These are phyloP conservation scores for Capsella rubella DNA, from an alignment of 441 rosid genomes.

Conservation along the genomic window DNA sequence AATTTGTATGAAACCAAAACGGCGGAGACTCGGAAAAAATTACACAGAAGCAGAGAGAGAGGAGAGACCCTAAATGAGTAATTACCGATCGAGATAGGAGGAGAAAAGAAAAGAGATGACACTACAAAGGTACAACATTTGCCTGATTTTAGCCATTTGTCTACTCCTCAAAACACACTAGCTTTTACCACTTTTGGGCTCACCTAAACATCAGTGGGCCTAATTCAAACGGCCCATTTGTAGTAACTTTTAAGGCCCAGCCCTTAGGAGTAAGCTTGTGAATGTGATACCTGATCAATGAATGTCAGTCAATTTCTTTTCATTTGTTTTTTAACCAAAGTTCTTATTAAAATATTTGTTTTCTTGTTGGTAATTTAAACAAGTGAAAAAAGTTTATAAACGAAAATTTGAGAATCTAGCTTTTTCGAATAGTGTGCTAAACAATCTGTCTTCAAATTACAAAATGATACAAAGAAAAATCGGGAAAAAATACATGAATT, in stretches of 20 bases:
- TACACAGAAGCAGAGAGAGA: slow-evolving; percentile 22
- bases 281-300: too few relatives aligned
- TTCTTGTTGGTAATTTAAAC: too few relatives aligned
- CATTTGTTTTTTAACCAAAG: too few relatives aligned
- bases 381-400: too few relatives aligned
- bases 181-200: slow-evolving; percentile 27
- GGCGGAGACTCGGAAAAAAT: slow-evolving; percentile 40
- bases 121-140: slow-evolving; percentile 23
- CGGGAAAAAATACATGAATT: too few relatives aligned
- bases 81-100: slow-evolving; percentile 35
- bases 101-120: background rate
- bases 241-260: background rate
- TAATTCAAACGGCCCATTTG: background rate
- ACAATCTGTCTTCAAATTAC: too few relatives aligned
- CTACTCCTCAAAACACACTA: slow-evolving; percentile 16
- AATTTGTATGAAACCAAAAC: slow-evolving; percentile 28
- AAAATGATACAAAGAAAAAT: too few relatives aligned
- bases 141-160: slow-evolving; percentile 31
- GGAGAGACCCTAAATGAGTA: slow-evolving; percentile 38
- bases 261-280: background rate
- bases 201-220: background rate
- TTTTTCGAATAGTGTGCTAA: too few relatives aligned
- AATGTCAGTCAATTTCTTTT: too few relatives aligned
- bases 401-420: too few relatives aligned
- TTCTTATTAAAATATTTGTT: too few relatives aligned